These are phyloP conservation scores for Colletotrichum sp. DNA, from an alignment of 2,329 filamentous ascomycete genomes.

Conservation along the genomic window DNA sequence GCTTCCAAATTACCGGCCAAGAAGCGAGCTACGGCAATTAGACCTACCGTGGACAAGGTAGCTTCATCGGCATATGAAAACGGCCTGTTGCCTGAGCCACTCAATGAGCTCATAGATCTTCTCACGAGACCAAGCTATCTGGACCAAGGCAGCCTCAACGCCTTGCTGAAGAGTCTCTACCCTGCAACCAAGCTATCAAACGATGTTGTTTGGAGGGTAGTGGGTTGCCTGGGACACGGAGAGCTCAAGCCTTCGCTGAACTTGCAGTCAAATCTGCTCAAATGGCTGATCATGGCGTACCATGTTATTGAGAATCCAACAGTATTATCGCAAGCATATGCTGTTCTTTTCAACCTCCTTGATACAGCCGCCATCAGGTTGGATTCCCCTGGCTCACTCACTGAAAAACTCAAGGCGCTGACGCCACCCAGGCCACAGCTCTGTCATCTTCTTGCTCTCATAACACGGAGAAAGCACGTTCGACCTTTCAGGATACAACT, in stretches of 20 bases:
- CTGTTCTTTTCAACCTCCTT: conserved; percentile 79
- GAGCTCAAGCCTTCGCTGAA: conserved; percentile 74
- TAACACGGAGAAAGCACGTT: conserved; percentile 83
- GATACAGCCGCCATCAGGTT: conserved; percentile 80
- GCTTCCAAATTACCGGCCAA: conserved; percentile 69
- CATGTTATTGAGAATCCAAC: conserved; percentile 69
- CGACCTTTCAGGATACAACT: conserved; percentile 83
- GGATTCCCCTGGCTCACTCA: not conserved
- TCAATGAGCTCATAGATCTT: conserved; percentile 70
- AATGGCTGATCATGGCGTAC: conserved; percentile 81
- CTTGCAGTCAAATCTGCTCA: conserved; percentile 74
- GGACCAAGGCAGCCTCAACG: conserved; percentile 76
- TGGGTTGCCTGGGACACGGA: conserved; percentile 79
- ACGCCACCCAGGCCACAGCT: conserved; percentile 55
- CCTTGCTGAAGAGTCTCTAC: conserved; percentile 76
- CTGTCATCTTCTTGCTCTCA: conserved; percentile 79
- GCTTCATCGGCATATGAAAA: conserved; percentile 68
- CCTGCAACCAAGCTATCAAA: conserved; percentile 69
- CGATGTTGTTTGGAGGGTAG: conserved; percentile 66
- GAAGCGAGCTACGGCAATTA: conserved; percentile 66
- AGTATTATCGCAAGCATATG: conserved; percentile 72
- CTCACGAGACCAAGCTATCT: conserved; percentile 71
- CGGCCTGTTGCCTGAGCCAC: conserved; percentile 66
- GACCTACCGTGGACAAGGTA: conserved; percentile 67
- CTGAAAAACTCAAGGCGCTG: conserved; percentile 21